These are phyloP conservation scores for Ambrosiella beaveri DNA, from an alignment of 2,329 filamentous ascomycete genomes.

Conservation along the genomic window DNA sequence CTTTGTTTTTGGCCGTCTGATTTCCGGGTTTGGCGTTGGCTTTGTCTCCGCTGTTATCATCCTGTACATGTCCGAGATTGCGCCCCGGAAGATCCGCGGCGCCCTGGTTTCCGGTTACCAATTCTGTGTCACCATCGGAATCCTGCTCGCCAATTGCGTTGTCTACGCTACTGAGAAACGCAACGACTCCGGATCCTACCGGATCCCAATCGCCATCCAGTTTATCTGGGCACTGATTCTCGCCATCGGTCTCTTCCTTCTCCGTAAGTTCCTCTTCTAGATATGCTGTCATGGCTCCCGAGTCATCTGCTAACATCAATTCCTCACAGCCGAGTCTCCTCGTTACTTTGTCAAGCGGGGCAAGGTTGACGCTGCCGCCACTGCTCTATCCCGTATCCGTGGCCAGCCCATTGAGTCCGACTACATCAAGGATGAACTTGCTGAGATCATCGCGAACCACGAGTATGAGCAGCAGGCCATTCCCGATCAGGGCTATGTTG, in stretches of 20 bases:
- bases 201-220: slow-evolving; percentile 67
- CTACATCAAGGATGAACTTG: slow-evolving; percentile 61
- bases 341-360: slow-evolving; percentile 73
- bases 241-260: slow-evolving; percentile 49
- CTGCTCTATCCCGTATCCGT: slow-evolving; percentile 49
- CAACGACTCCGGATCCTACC: slow-evolving; percentile 49
- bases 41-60: slow-evolving; percentile 69
- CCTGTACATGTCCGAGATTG: slow-evolving; percentile 75
- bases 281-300: neutral
- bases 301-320: neutral
- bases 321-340: slow-evolving; percentile 50
- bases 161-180: slow-evolving; percentile 52
- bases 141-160: slow-evolving; percentile 57
- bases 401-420: slow-evolving; percentile 56
- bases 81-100: slow-evolving; percentile 55
- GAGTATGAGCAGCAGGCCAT: slow-evolving; percentile 62
- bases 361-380: slow-evolving; percentile 44
- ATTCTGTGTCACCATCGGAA: slow-evolving; percentile 66
- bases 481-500: slow-evolving; percentile 45
- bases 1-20: slow-evolving; percentile 55
- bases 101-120: slow-evolving; percentile 70
- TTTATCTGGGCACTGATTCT: slow-evolving; percentile 68
- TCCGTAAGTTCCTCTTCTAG: slow-evolving; percentile 26
- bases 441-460: slow-evolving; percentile 78
- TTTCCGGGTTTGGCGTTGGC: slow-evolving; percentile 63